phyloP scores from a whole-genome alignment of 1,284 basidiomycete genomes.

The Hypsizygus ulmarius region DNA sequence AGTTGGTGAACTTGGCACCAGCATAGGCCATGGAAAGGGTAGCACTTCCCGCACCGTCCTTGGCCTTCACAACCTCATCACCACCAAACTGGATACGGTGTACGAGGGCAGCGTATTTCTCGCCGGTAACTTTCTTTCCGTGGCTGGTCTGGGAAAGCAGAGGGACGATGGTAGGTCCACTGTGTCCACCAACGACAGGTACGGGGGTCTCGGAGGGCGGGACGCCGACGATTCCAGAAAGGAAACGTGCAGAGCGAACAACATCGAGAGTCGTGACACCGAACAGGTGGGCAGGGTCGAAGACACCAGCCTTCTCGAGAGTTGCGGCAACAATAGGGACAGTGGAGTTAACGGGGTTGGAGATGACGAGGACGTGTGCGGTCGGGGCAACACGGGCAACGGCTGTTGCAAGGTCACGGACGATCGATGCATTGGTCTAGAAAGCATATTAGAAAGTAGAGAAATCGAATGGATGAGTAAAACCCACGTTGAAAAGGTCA shows the following conservation, averaged over 20 bases:
- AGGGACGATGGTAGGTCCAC: constrained; percentile 94
- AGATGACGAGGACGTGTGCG: constrained; percentile 94
- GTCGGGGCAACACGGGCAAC: constrained; percentile 86
- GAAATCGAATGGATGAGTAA: background rate
- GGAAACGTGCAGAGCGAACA: constrained; percentile 93
- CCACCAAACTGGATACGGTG: constrained; percentile 91
- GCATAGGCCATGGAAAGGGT: constrained; percentile 96
- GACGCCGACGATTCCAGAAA: constrained; percentile 70
- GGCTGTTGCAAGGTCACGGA: constrained; percentile 91
- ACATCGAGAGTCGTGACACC: constrained; percentile 98
- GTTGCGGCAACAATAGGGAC: constrained; percentile 96
- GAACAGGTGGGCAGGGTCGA: constrained; percentile 78
- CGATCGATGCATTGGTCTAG: constrained; percentile 92
- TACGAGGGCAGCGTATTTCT: constrained; percentile 68
- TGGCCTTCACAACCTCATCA: constrained; percentile 89
- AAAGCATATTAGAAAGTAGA: constrained; percentile 3
- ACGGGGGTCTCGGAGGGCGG: constrained; percentile 69
- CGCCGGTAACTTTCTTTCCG: constrained; percentile 68
- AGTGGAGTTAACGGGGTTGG: constrained; percentile 94
- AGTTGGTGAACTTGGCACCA: constrained; percentile 85
- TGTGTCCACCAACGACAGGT: constrained; percentile 95
- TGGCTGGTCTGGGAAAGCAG: constrained; percentile 79
- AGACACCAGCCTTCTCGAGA: constrained; percentile 91
- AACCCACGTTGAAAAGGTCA: constrained; percentile 92
- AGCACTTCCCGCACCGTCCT: constrained; percentile 87